A percentile compares a stretch with the other conserved stretches of the same genome.
These are phyloP conservation scores for Mycena metata DNA, from an alignment of 768 basidiomycete genomes.

Conservation along the genomic window DNA sequence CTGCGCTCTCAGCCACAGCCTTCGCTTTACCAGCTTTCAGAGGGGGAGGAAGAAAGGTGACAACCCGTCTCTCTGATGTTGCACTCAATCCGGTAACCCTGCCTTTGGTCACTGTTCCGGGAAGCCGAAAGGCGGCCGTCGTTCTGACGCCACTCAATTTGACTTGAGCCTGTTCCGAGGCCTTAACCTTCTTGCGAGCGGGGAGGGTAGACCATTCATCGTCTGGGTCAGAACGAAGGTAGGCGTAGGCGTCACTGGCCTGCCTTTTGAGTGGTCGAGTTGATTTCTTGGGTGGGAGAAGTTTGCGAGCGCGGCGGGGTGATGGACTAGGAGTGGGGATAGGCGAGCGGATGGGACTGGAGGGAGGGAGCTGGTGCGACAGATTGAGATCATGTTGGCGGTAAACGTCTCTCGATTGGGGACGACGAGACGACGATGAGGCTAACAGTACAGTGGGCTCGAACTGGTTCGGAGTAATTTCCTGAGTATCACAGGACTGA, in stretches of 20 bases:
- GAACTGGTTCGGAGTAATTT: not conserved
- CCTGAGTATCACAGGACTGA: not conserved
- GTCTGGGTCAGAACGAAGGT: conserved; percentile 46
- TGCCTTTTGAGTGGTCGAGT: conserved; percentile 13
- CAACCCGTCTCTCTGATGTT: conserved; percentile 27
- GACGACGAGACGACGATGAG: not conserved
- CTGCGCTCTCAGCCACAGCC: conserved; percentile 14
- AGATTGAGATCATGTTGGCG: conserved; percentile 12
- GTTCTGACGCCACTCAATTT: conserved; percentile 30
- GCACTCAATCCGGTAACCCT: conserved; percentile 33
- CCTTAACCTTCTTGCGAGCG: conserved; percentile 48
- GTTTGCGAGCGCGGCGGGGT: conserved; percentile 21
- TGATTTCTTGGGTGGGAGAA: not conserved
- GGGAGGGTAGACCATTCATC: conserved; percentile 56
- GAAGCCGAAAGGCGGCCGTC: conserved; percentile 30
- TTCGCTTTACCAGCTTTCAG: conserved; percentile 32
- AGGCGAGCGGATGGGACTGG: conserved; percentile 30
- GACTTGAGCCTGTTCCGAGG: conserved; percentile 2
- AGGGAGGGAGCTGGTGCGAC: conserved; percentile 20
- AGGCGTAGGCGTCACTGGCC: conserved; percentile 45
- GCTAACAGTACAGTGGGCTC: not conserved
- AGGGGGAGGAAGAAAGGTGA: conserved; percentile 37
- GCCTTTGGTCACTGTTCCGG: conserved; percentile 20
- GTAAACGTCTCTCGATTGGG: conserved; percentile 11
- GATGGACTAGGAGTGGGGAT: conserved; percentile 34